Evolutionary conservation across 306 rosid species (phyloP), one percentile per base, ranked within the genome.

Genomic region (Luffa aegyptiaca): DNA sequence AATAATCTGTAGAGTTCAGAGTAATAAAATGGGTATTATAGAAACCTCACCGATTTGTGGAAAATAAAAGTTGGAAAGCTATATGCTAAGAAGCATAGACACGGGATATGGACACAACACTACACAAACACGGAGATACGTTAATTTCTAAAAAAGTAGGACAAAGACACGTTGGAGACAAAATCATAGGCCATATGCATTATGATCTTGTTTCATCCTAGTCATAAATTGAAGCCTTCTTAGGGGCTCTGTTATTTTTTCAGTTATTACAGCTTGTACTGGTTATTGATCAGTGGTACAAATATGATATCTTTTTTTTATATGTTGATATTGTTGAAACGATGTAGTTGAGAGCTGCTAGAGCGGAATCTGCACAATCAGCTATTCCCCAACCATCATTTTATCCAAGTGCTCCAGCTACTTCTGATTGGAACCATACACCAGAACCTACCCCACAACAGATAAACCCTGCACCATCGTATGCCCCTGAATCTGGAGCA

Each of bases 371-470:
- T 42, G 84, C 84, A 78, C 80, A 83, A 56, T 79, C 89, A 36
- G 80, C 85, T 72, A 79, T 80, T 20, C 61, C 86, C 14, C 92
- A 87, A 81, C 85, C 92, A 33, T 79, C 97, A 66, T 66, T 77
- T 26, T 80, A 82, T 46, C 73, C 84, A 76, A 85, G 85, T 37
- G 81, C 74, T 52, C 86, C 93, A 9, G 76, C 92, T 81, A 76
- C 90, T 70, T 80, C 94, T 18, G 98, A 91, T 49, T 81, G 84
- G 79, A 93, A 88, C 84, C 86, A 89, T 80, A 89, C 82, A 6
- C 85, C 96, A 58, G 97, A 88, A 86, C 89, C 92, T 20, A 81
- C 86, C 74, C 84, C 78, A 75, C 97, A 90, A 82, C 97, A 86
- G 83, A 72, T 89, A 44, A 89, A 68, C 88, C 81, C 87, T 66